Base-by-base conservation (phyloP, 208 protist species). In the Leishmania tarentolae region DNA sequence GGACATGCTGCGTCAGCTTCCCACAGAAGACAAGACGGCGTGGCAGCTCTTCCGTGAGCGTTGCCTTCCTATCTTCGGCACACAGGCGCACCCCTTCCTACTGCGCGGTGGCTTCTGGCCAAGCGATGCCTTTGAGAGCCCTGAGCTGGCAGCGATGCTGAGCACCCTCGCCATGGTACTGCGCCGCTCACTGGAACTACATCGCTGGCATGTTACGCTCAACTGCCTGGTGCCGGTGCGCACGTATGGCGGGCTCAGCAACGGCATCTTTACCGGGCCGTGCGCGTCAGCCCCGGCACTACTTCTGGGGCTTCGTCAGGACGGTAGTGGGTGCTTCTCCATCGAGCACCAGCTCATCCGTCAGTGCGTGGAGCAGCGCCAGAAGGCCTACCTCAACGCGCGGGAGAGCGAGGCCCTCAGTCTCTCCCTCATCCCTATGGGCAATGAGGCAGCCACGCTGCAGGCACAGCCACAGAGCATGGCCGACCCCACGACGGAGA, bases 91-190 rank as follows among this genome's bases (percentile, higher is more conserved):
- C 81, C 91, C 92, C 31, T 96, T 96, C 78, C 86, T 98, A 50
- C 87, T 98, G 35, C 91, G 93, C 37, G 94, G 94, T 50, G 95
- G 95, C 82, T 98, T 98, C 85, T 98, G 94, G 93, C 92, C 92
- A 24, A 91, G 88, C 79, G 81, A 91, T 28, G 91, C 94, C 37
- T 98, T 96, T 81, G 93, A 98, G 57, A 94, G 91, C 59, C 92
- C 94, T 7, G 86, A 93, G 57, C 80, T 98, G 31, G 91, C 90
- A 6, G 78, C 83, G 52, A 86, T 98, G 76, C 89, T 98, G 56
- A 92, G 93, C 21, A 83, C 84, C 42, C 86, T 98, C 44, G 93
- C 91, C 57, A 89, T 94, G 83, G 93, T 91, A 46, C 83, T 98
- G 24, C 87, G 93, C 68, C 93, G 93, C 47, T 98, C 94, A 24